Evolutionary conservation across 129 eudicot genomes (phyloP).

Genomic region (Calendula officinalis): DNA sequence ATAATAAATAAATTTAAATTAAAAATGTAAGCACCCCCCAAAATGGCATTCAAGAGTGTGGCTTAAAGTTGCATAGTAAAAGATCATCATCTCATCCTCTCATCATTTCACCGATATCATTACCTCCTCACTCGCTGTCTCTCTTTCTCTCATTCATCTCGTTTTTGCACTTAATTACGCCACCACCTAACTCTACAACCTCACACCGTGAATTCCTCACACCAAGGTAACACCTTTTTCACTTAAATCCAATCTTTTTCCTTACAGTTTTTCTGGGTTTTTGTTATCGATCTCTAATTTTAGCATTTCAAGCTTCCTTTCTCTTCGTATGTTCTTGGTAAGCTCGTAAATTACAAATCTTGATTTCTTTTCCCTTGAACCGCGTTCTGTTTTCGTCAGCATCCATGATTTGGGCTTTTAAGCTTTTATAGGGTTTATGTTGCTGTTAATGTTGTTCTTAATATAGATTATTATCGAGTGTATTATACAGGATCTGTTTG

Average conservation of each 20-base stretch:
- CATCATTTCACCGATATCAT: background rate
- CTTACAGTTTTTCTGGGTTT: conserved; percentile 6
- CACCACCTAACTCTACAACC: conserved; percentile 24
- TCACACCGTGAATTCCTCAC: conserved; percentile 9
- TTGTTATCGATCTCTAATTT: background rate
- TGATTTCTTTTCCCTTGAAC: background rate
- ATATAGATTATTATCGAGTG: background rate
- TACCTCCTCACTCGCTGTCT: background rate
- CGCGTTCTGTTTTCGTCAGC: background rate
- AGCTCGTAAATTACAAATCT: background rate
- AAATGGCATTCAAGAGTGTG: no score
- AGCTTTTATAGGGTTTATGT: conserved; percentile 3
- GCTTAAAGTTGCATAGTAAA: no score
- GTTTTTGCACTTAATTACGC: conserved; percentile 26
- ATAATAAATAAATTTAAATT: no score
- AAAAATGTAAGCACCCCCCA: no score
- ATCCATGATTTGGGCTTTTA: conserved; percentile 2
- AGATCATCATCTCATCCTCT: no score
- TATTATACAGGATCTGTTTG: conserved; percentile 10
- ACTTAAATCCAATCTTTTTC: conserved; percentile 10
- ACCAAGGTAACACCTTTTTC: conserved; percentile 18
- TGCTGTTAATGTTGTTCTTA: background rate
- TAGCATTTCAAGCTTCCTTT: conserved; percentile 6
- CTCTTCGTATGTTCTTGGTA: background rate
- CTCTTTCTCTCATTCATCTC: conserved; percentile 25